These are phyloP conservation scores for Cyclostephanos tholiformis DNA, from an alignment of 108 stramenopile species.

Conservation along the genomic window DNA sequence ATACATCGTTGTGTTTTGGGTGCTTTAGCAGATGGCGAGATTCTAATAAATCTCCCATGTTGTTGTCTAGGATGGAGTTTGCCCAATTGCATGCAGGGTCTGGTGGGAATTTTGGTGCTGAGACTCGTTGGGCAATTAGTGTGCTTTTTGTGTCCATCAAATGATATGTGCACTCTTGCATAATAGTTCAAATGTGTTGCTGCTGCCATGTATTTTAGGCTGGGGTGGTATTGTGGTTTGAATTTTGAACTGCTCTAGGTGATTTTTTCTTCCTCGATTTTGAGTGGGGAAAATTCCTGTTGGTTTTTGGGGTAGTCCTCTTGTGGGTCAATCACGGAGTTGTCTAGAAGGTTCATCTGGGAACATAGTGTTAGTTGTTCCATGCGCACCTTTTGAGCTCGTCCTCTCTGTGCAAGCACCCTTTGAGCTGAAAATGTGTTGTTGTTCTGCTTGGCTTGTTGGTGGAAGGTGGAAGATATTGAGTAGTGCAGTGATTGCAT, in stretches of 20 bases:
- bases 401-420: neutral
- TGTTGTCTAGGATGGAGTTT: too few relatives aligned
- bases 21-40: too few relatives aligned
- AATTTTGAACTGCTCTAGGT: neutral
- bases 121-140: too few relatives aligned
- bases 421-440: constrained; percentile 4
- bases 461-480: too few relatives aligned
- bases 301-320: neutral
- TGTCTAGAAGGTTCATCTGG: neutral
- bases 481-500: too few relatives aligned
- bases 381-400: neutral
- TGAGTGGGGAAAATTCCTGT: too few relatives aligned
- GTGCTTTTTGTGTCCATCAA: neutral
- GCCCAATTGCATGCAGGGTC: too few relatives aligned
- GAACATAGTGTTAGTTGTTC: too few relatives aligned
- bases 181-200: neutral
- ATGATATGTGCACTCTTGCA: neutral
- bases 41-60: too few relatives aligned
- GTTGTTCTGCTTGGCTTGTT: too few relatives aligned
- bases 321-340: neutral
- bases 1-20: too few relatives aligned
- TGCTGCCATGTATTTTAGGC: neutral
- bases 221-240: neutral
- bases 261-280: neutral
- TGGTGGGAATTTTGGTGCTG: too few relatives aligned